Evolutionary conservation across 2,329 filamentous ascomycete genomes (phyloP).

Genomic region (Aspergillus pseudoterreus): DNA sequence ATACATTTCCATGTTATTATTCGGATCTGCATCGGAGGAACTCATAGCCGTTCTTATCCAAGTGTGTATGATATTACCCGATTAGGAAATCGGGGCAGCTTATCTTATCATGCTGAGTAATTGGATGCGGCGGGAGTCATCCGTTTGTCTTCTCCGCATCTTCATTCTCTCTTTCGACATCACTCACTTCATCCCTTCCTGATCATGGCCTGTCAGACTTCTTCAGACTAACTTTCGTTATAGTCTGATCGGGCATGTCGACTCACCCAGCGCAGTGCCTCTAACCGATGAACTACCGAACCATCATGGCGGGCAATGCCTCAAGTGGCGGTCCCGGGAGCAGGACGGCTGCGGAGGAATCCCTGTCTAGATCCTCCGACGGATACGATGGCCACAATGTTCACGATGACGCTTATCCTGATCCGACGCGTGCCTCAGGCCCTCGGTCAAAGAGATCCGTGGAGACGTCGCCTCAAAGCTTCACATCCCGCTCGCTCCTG

Average conservation of each 20-base stretch:
- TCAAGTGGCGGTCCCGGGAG: conserved; percentile 9
- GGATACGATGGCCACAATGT: not conserved
- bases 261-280: not conserved
- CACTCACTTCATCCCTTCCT: not conserved
- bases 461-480: conserved; percentile 53
- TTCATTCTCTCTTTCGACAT: not conserved
- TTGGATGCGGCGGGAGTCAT: not conserved
- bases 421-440: not conserved
- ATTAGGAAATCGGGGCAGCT: not conserved
- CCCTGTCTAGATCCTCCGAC: conserved; percentile 5
- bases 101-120: not conserved
- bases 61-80: not conserved
- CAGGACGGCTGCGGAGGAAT: conserved; percentile 4
- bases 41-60: no score
- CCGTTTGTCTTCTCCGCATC: not conserved
- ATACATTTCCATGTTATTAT: no score
- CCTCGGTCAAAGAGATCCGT: not conserved
- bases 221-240: not conserved
- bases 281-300: conserved; percentile 33
- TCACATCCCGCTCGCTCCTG: conserved; percentile 75
- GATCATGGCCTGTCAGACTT: not conserved
- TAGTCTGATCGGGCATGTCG: not conserved
- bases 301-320: conserved; percentile 31
- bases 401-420: conserved; percentile 1
- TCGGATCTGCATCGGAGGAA: no score